Base-by-base conservation (phyloP, 2,329 filamentous ascomycete species). In the Fusarium camptoceras region DNA sequence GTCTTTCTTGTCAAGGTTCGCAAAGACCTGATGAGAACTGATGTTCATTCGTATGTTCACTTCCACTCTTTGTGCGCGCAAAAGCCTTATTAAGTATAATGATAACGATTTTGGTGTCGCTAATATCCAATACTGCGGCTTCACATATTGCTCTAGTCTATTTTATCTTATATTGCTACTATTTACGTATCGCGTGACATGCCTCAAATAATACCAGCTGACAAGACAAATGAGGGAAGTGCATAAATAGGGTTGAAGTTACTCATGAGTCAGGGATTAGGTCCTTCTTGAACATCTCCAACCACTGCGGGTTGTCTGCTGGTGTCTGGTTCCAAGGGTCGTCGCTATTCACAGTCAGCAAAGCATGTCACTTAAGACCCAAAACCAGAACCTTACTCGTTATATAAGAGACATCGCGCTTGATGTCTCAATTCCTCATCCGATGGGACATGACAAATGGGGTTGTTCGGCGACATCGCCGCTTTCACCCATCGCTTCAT, bases 261-360 rank as follows among this genome's bases (percentile, higher is more conserved):
- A n/a, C n/a, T n/a, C n/a, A n/a, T n/a, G n/a, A n/a, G n/a, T n/a
- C n/a, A n/a, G n/a, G n/a, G n/a, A n/a, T 31, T 31, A 16, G 16
- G 30, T 86, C 83, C 4, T 83, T 82, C 72, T 88, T 88, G 76
- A 89, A 88, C 34, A 85, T 82, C 31, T 82, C 80, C 4, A 89
- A 76, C 87, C 87, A 88, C 70, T 88, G 86, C 1, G 79, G 81
- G 58, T 88, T 87, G 68, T 88, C 86, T 6, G 86, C 87, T 0
- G 85, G 82, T 0, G 86, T 88, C 68, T 86, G 84, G 69, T 88
- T 88, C 83, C 86, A 87, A 5, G 85, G 85, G 66, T 88, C 86
- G 54, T 88, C 87, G 56, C 85, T 86, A 53, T 2, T 2, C 16
- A n/a, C 14, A 4, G 41, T 71, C 28, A 54, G 43, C 14, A 25